phyloP scores from a whole-genome alignment of 2,329 filamentous ascomycete genomes.

The Alternaria postmessia region DNA sequence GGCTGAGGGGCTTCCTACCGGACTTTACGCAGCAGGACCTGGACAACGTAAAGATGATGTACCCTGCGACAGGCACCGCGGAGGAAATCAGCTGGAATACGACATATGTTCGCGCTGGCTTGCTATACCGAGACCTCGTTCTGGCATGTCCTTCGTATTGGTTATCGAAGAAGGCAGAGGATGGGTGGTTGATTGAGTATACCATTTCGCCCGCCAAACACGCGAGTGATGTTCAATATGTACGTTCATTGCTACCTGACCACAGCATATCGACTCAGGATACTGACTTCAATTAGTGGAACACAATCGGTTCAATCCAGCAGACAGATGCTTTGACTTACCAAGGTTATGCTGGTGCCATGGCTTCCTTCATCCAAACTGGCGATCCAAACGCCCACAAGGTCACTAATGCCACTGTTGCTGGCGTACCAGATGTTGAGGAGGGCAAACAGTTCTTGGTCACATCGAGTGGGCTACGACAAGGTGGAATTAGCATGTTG shows the following conservation, averaged over 20 bases:
- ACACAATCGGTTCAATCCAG: slow-evolving; percentile 63
- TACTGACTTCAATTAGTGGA: slow-evolving; percentile 56
- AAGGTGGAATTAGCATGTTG: slow-evolving; percentile 52
- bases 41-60: slow-evolving; percentile 53
- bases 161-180: slow-evolving; percentile 58
- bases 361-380: slow-evolving; percentile 68
- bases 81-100: slow-evolving; percentile 62
- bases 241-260: slow-evolving; percentile 53
- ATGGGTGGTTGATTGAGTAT: slow-evolving; percentile 67
- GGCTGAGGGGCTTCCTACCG: slow-evolving; percentile 65
- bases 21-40: slow-evolving; percentile 54
- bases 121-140: slow-evolving; percentile 67
- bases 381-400: slow-evolving; percentile 67
- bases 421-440: slow-evolving; percentile 57
- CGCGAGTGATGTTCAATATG: slow-evolving; percentile 61
- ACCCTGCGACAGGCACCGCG: slow-evolving; percentile 58
- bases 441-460: slow-evolving; percentile 62
- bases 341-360: slow-evolving; percentile 64
- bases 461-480: slow-evolving; percentile 55
- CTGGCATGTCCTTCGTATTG: slow-evolving; percentile 69
- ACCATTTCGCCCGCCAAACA: slow-evolving; percentile 67
- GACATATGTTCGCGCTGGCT: slow-evolving; percentile 61
- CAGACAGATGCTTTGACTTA: slow-evolving; percentile 63
- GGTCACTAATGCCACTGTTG: slow-evolving; percentile 56
- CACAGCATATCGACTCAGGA: not conserved